Base-by-base conservation (phyloP, 768 basidiomycete genomes). In the Pulveroboletus sp. region DNA sequence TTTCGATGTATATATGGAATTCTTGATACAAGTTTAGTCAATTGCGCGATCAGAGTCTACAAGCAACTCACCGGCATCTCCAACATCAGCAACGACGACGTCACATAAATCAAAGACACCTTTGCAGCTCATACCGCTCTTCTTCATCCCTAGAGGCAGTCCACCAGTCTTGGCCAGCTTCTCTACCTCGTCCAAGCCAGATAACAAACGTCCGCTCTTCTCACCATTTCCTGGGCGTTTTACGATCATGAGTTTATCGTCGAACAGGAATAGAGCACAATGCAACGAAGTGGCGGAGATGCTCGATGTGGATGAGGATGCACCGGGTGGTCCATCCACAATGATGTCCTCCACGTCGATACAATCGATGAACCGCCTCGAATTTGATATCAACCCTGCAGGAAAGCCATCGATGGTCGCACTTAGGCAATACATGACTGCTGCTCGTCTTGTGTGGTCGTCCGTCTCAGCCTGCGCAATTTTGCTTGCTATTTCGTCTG, bases 391-490 rank as follows among this genome's bases (percentile, higher is more conserved):
- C n/a, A 99, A 69, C 17, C 81, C 82, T 4, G 93, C 85, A 5
- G 95, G 95, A 59, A 98, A 95, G 17, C 84, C 89, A 14, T 97
- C 93, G 29, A 98, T 86, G 20, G 85, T 85, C 20, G 90, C 75
- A 52, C 81, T 84, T 23, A 97, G 73, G 57, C 86, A 89, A 66
- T 89, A 90, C 75, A 97, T 85, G 44, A 90, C 84, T 2, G 90
- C 84, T 2, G 92, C 92, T 14, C 91, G 81, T 67, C 87, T 87
- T 0, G 93, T 97, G 61, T 91, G 83, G 55, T 93, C 91, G 66
- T 95, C 93, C 8, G 91, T 80, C 69, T 97, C 93, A 35, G 94
- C 94, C 29, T 79, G 78, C 12, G 94, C 97, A 51, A 99, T 97
- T 56, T 84, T 87, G 63, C 86, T 87, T 6, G 94, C 91, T 53